Conservation (phyloP, 192 early-diverging fungal genomes). For the Backusella australiensis region DNA sequence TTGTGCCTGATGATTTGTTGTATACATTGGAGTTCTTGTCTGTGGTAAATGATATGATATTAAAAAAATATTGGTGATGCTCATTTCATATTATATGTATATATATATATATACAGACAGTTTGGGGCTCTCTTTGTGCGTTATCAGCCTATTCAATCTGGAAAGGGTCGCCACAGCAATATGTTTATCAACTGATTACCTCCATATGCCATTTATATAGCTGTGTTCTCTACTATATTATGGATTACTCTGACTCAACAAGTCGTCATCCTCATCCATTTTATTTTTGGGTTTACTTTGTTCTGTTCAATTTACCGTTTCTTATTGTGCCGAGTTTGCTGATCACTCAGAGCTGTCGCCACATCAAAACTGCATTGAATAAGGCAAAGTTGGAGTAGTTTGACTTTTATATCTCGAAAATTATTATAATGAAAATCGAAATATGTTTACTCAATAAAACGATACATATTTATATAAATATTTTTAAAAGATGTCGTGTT, state of each 20-base stretch:
- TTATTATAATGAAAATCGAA: background rate
- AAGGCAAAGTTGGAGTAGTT: background rate
- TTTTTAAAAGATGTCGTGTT: too few species aligned
- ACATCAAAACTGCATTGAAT: background rate
- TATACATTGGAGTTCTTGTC: constrained; percentile 86
- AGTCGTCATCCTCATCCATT: constrained; percentile 67
- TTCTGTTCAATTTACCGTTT: constrained; percentile 80
- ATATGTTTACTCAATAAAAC: too few species aligned
- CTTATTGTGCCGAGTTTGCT: constrained; percentile 44
- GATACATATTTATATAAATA: too few species aligned
- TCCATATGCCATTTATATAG: constrained; percentile 80
- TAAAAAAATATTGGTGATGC: constrained; percentile 18
- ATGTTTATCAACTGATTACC: constrained; percentile 56
- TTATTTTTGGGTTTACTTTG: constrained; percentile 94
- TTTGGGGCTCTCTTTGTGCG: constrained; percentile 58
- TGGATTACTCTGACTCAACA: constrained; percentile 65
- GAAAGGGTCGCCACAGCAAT: constrained; percentile 49
- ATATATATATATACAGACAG: constrained; percentile 33
- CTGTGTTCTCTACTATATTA: constrained; percentile 80
- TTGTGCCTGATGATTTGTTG: constrained; percentile 80
- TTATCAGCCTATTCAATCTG: constrained; percentile 54
- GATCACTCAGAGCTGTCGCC: background rate
- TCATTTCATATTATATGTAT: background rate
- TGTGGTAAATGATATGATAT: constrained; percentile 57
- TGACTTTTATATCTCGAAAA: background rate